These are phyloP conservation scores for Santalum album DNA, from an alignment of 164 flowering plant genomes.

Conservation along the genomic window DNA sequence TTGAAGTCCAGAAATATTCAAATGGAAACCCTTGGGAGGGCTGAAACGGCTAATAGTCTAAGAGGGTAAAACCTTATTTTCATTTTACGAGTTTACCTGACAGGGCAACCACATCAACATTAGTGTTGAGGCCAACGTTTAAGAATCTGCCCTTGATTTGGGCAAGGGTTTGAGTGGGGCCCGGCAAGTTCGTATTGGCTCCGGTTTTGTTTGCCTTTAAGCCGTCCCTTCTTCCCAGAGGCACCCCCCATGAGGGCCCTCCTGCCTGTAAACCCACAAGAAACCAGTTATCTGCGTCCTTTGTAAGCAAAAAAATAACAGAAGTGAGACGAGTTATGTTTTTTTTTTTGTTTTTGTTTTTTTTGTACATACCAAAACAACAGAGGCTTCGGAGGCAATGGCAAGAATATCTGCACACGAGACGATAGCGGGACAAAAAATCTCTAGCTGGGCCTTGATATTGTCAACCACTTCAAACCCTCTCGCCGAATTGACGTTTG, in stretches of 20 bases:
- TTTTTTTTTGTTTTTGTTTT: too few relatives aligned
- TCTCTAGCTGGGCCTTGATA: not conserved
- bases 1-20: too few relatives aligned
- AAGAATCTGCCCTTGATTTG: not conserved
- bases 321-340: too few relatives aligned
- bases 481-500: not conserved
- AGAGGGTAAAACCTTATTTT: too few relatives aligned
- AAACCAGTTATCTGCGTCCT: too few relatives aligned
- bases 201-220: not conserved
- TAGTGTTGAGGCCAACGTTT: not conserved
- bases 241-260: not conserved
- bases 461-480: not conserved
- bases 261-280: not conserved
- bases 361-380: not conserved
- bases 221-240: slow-evolving; percentile 1
- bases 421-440: not conserved
- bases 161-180: too few relatives aligned
- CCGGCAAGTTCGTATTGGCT: not conserved
- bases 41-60: too few relatives aligned
- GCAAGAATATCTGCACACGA: slow-evolving; percentile 3
- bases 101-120: too few relatives aligned
- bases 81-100: too few relatives aligned
- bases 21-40: too few relatives aligned
- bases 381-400: not conserved
- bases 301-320: too few relatives aligned